phyloP scores from a whole-genome alignment of 345 rosid species.

The Corymbia maculata region DNA sequence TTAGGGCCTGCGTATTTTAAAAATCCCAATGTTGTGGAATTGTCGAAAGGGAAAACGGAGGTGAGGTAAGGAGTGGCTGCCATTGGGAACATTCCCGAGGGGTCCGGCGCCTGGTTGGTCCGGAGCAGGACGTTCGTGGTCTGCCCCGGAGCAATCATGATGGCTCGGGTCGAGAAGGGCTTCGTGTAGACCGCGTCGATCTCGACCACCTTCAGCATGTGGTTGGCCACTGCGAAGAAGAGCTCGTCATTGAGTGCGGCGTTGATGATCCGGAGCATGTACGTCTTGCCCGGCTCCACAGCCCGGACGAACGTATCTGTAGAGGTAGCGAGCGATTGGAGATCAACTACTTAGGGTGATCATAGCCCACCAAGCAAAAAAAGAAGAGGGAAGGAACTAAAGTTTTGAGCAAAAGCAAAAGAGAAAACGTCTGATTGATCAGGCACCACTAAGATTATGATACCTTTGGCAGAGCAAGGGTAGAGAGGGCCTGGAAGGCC shows the following conservation, averaged over 20 bases:
- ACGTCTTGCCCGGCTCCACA: constrained; percentile 46
- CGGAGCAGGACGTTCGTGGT: constrained; percentile 53
- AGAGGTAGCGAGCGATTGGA: neutral
- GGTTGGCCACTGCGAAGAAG: constrained; percentile 48
- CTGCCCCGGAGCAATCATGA: constrained; percentile 63
- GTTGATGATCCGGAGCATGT: constrained; percentile 50
- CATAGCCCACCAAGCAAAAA: neutral
- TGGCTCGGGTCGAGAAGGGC: constrained; percentile 35
- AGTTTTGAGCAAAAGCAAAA: neutral
- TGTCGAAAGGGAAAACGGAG: constrained; percentile 37
- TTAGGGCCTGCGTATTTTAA: constrained; percentile 19
- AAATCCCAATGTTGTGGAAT: constrained; percentile 46
- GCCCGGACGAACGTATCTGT: constrained; percentile 38
- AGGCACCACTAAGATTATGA: neutral
- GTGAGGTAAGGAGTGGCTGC: constrained; percentile 52
- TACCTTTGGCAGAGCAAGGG: constrained; percentile 55
- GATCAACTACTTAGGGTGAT: neutral
- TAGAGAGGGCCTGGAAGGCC: constrained; percentile 67
- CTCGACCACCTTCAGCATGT: constrained; percentile 44
- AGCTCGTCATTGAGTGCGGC: constrained; percentile 57
- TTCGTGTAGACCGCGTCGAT: constrained; percentile 55
- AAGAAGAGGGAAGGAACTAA: neutral
- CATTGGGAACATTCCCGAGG: constrained; percentile 31
- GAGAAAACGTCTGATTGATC: neutral
- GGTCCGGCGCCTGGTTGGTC: constrained; percentile 19